Base-by-base conservation (phyloP, 495 filamentous ascomycete species). In the Astrothelium subdiscretum region DNA sequence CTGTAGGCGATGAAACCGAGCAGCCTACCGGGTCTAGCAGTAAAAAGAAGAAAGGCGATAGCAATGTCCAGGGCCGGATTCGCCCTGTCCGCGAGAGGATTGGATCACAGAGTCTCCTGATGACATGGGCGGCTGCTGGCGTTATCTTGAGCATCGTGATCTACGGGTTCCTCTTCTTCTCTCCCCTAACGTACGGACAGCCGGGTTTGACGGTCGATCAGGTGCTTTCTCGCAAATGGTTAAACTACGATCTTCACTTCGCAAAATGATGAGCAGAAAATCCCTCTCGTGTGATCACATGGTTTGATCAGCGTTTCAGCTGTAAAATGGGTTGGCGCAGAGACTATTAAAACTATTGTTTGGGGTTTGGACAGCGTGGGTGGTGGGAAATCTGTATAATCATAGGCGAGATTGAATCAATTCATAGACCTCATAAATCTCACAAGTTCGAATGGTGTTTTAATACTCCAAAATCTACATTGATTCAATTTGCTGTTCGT, bases 171-270 rank as follows among this genome's bases (percentile, higher is more conserved):
- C 84, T 84, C 72, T 97, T 91, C 81, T 98, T 92, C 79, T 81
- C 92, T 59, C 94, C 94, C 24, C 75, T 98, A 71, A 98, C 94
- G 12, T 97, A 97, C 73, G 94, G 94, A 26, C 90, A 87, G 62
- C 94, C 94, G 1, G 95, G 94, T n/a, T 80, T 98, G 74, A 85
- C 77, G 62, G 86, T 92, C 11, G 85, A 86, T 11, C 80, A 90
- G 68, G 91, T 98, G 44, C 72, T 87, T 60, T 84, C 89, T 58
- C 83, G 94, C 74, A 96, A 96, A 78, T 98, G 91, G 94, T 78
- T 97, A 70, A 87, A 87, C 54, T 98, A 98, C 73, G 94, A 98
- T 75, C 80, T 98, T 73, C 94, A 98, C 78, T 98, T 97, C 77
- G 94, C 94, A 40, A 98, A 98, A 83, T 98, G 88, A 60, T 18